Base-by-base conservation (phyloP, 352 stramenopile genomes). In the Globisporangium heterothallicum region DNA sequence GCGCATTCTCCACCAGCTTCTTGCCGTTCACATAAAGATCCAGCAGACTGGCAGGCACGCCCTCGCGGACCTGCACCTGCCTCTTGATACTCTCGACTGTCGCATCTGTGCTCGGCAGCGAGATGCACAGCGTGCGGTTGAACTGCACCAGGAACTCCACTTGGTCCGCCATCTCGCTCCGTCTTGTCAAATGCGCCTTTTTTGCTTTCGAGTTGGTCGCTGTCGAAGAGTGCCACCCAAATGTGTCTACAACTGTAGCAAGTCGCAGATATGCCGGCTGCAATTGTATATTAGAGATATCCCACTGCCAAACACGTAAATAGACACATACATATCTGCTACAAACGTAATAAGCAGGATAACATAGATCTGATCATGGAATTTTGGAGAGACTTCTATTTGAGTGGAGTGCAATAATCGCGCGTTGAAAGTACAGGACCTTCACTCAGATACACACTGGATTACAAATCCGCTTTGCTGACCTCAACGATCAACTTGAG, bases 101-200 rank as follows among this genome's bases (percentile, higher is more conserved):
- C 34, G 71, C 76, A 9, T 60, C 41, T 6, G 51, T 58, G 2
- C 68, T 27, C 7, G 68, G 51, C n/a, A 94, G 59, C 24, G 76
- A 88, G 8, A 92, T 46, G 61, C 81, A 86, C 24, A 92, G 63
- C 53, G 76, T 89, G 63, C 75, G 69, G 42, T 79, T 75, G 54
- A 88, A 90, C 50, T 93, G 76, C 69, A 92, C 81, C 18, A 94
- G 70, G 68, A 92, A 86, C 56, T 88, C 69, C 45, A 51, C 61
- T 45, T 78, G 68, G 61, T 85, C 67, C 44, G 46, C 56, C 69
- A 84, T 79, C 13, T 54, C 1, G 5, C 56, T 34, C 14, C 21
- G 4, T 44, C 13, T 22, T 21, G 12, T 7, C 10, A 13, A 30
- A 32, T 18, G 38, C 8, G 13, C 19, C 13, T 41, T 6, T 4